These are phyloP conservation scores for Citrus medica DNA, from an alignment of 345 rosid species.

Conservation along the genomic window DNA sequence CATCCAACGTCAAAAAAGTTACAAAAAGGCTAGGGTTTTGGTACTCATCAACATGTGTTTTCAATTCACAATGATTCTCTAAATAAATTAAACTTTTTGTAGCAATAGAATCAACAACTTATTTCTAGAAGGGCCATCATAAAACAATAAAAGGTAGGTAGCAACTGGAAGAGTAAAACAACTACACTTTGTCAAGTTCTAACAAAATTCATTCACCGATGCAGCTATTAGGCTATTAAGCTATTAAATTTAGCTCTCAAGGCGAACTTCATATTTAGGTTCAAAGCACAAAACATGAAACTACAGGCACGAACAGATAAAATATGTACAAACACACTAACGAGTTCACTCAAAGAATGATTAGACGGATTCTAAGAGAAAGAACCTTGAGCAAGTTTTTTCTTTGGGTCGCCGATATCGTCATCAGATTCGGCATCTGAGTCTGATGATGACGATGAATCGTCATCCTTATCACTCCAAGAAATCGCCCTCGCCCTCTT, in stretches of 20 bases:
- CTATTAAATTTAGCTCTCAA: not conserved
- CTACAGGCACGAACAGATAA: not conserved
- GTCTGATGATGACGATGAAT: conserved; percentile 39
- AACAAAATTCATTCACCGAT: not conserved
- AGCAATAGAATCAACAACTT: not conserved
- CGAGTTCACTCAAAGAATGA: not conserved
- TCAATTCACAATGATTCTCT: not conserved
- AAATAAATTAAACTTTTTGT: too few species aligned
- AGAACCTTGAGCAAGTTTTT: conserved; percentile 25
- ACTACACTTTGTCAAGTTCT: not conserved
- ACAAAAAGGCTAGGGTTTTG: not conserved
- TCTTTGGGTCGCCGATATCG: conserved; percentile 13
- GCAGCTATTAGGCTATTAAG: not conserved
- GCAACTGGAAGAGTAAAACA: not conserved
- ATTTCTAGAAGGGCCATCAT: not conserved
- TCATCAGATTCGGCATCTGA: conserved; percentile 36
- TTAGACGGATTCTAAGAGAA: not conserved
- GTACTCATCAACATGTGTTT: not conserved
- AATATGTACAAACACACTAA: not conserved
- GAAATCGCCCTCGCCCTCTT: conserved; percentile 62
- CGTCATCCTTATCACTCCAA: conserved; percentile 44
- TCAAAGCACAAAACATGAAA: not conserved
- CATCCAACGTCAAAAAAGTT: not conserved
- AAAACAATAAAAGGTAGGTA: not conserved
- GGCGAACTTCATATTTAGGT: not conserved